phyloP scores from a whole-genome alignment of 805 yeast species.

The Hanseniaspora thailandica region DNA sequence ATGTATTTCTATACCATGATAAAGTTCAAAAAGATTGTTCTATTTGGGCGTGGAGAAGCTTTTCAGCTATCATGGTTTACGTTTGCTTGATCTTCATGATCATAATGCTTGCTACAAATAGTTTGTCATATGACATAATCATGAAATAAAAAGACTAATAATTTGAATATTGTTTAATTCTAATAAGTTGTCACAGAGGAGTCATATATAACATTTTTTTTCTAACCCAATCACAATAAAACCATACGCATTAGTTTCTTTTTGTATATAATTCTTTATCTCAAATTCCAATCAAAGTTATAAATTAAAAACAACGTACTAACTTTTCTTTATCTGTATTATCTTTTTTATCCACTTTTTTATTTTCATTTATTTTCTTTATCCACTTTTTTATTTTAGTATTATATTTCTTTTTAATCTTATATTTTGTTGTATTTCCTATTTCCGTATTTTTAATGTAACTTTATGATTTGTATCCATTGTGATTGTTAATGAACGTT shows the following conservation, averaged over 20 bases:
- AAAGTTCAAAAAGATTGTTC: background rate
- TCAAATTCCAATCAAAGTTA: background rate
- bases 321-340: no score
- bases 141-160: no score
- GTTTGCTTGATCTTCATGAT: background rate
- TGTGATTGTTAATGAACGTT: background rate
- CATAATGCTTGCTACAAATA: background rate
- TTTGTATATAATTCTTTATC: no score
- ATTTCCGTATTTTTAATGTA: background rate
- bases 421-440: background rate
- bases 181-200: no score
- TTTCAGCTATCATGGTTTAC: background rate
- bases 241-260: background rate
- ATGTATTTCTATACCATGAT: background rate
- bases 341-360: no score
- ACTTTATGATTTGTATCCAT: background rate
- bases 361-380: no score
- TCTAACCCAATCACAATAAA: background rate
- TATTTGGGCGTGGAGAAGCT: background rate
- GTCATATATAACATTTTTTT: background rate
- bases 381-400: background rate
- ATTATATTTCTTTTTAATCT: background rate
- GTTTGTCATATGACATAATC: background rate
- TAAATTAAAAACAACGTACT: background rate
- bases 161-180: no score